A percentile compares a stretch with the other conserved stretches of the same genome.
Evolutionary conservation across 139 green algal species (phyloP).

Genomic region (Closterium sp.): DNA sequence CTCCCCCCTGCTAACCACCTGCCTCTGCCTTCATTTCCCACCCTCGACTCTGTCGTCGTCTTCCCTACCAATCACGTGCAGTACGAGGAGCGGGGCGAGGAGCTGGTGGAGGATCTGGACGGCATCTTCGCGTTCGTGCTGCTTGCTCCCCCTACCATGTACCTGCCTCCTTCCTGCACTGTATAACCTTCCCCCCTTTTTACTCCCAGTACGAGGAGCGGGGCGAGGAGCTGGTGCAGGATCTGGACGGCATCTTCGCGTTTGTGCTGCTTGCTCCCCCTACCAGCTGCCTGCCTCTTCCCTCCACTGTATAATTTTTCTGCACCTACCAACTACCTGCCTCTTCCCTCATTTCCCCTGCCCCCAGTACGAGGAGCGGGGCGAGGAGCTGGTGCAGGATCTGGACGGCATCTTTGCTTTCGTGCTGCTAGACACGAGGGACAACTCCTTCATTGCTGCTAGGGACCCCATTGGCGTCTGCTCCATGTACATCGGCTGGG

Average conservation of each 20-base stretch:
- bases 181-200: constrained; percentile 27
- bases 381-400: constrained; percentile 71
- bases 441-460: constrained; percentile 70
- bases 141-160: not conserved
- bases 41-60: no score
- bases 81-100: constrained; percentile 72
- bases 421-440: constrained; percentile 70
- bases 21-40: no score
- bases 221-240: constrained; percentile 69
- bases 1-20: no score
- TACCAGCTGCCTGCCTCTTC: no score
- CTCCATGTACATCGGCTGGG: no score
- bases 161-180: not conserved
- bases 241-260: constrained; percentile 95
- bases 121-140: constrained; percentile 85
- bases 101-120: constrained; percentile 70
- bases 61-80: no score
- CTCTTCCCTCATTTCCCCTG: constrained; percentile 73
- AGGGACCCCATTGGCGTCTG: constrained; percentile 86
- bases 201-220: constrained; percentile 74
- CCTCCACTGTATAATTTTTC: no score
- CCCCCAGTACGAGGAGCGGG: constrained; percentile 74
- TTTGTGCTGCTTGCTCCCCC: constrained; percentile 26
- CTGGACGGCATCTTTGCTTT: constrained; percentile 96
- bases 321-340: constrained; percentile 58